Base-by-base conservation (phyloP, 345 rosid species). In the Hypericum androsaemum region DNA sequence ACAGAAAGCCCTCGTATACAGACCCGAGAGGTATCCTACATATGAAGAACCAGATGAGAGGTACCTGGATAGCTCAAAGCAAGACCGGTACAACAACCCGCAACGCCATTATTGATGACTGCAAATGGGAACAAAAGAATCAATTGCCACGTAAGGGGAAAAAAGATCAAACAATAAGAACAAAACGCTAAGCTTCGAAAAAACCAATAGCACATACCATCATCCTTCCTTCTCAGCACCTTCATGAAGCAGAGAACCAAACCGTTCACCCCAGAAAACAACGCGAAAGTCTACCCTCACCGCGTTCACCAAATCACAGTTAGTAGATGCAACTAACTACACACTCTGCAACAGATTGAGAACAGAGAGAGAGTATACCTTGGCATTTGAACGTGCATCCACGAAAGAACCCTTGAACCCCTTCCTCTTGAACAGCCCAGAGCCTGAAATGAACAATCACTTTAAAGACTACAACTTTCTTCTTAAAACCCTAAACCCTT, bases 51-150 rank as follows among this genome's bases (percentile, higher is more conserved):
- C 32, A 22, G 32, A 4, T 14, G 45, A 14, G 13, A 12, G 43
- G 32, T 76, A 88, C 95, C 95, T 5, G 95, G 97, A 64, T 74
- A 80, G 73, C 97, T 84, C 62, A 88, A 71, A 66, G 90, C 95
- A 51, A 82, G 77, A 39, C 95, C 90, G 59, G 97, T 82, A 67
- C 90, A 88, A 62, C 95, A 88, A 53, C 97, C 95, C 55, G 94
- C 98, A 47, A 92, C 74, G 59, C 94, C 96, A 35, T 88, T 83
- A 85, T 85, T 92, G 54, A 82, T 63, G 52, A 75, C 98, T 92
- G 75, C 76, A 72, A 41, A 57, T 38, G 11, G 4, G 39, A 32
- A 38, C 60, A 10, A 50, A 56, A 57, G 57, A 13, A 15, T 60
- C 12, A 6, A 15, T 39, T 37, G 43, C 47, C 59, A 51, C 32